Evolutionary conservation across 129 eudicot genomes (phyloP), one percentile per base, ranked within the genome.

Genomic region (Artemisia annua): DNA sequence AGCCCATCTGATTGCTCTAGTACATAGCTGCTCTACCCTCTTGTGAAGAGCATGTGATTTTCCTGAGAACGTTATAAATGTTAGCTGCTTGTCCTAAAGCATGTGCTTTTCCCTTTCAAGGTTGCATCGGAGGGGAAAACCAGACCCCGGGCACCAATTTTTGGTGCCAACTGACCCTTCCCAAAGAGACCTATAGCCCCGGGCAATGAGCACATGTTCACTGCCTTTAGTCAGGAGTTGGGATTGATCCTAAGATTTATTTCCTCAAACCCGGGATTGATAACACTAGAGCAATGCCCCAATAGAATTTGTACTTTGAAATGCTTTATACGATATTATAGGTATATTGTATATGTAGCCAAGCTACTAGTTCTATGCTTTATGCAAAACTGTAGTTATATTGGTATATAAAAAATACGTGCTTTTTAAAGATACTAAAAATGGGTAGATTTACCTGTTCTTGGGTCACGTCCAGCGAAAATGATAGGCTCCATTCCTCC

Each of bases 11-110:
- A 95, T 85, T 73, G 99, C 97, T 80, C 99, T 86, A 28, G 97
- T 91, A 76, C 99, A 95, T 10, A 95, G 83, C 83, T 95, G 99
- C 72, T 95, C 99, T 78, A 95, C 99, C 70, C 99, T 91, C 80
- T 88, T 95, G 84, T 95, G 99, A 79, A 95, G 97, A 70, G 99
- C 99, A 84, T 95, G 99, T 51, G 99, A 91, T 82, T 95, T 95
- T 66, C 99, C 99, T 95, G 80, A 66, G 81, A 51, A 18, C 10
- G n/a, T 17, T 26, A 32, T 0, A 39, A 69, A 16, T 19, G 39
- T 66, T 68, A 66, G 56, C 28, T 46, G 22, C 76, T 58, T 20
- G 76, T 72, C 18, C 72, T 49, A 8, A 28, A 57, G 58, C 26
- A 56, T 46, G 12, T 55, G 58, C 39, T 48, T 66, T 74, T 67